Evolutionary conservation across 192 early-diverging fungal species (phyloP), one percentile per base, ranked within the genome.

Genomic region (Coemansia sp.): DNA sequence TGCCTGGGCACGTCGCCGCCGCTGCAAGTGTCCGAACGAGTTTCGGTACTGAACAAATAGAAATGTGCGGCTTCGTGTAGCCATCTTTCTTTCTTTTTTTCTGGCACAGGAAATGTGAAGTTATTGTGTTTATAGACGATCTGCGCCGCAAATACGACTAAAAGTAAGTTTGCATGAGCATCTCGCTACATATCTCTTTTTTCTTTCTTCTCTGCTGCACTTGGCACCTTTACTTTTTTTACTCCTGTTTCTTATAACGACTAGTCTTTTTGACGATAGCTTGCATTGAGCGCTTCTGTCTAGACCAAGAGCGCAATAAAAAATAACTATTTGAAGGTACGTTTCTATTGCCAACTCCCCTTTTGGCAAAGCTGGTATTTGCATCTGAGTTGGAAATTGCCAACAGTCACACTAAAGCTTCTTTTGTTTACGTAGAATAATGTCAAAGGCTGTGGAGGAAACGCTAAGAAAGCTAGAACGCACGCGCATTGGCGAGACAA

Each of bases 1-100:
- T 7, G 42, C 49, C 13, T 54, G 71, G 8, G 50, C 50, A 58
- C 63, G 70, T 50, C 57, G 72, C 63, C 64, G 76, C 53, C 70
- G 80, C 59, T 72, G 72, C 40, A 50, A 59, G 63, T 89, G 80
- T 38, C 89, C 83, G 64, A 91, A 92, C 9, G 93, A 87, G 61
- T 94, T 93, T 50, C 95, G 83, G 78, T 90, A 96, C 78, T 98
- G 91, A 45, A 94, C 69, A 72, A 95, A 98, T 14, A 98, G 80
- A 41, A 93, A 81, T 28, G 93, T 96, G 63, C 94, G 87, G 64
- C 84, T 89, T 53, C 95, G 84, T 11, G 93, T 91, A 5, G 95
- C 91, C 88, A 90, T 90, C 44, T 19, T 45, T 41, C 11, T 49
- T 9, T 43, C 15, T 47, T 14, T 47, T 47, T 47, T 47, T 45